Evolutionary conservation across 2,329 filamentous ascomycete genomes (phyloP), one percentile per base, ranked within the genome.

Genomic region (Talaromyces albobiverticillius): DNA sequence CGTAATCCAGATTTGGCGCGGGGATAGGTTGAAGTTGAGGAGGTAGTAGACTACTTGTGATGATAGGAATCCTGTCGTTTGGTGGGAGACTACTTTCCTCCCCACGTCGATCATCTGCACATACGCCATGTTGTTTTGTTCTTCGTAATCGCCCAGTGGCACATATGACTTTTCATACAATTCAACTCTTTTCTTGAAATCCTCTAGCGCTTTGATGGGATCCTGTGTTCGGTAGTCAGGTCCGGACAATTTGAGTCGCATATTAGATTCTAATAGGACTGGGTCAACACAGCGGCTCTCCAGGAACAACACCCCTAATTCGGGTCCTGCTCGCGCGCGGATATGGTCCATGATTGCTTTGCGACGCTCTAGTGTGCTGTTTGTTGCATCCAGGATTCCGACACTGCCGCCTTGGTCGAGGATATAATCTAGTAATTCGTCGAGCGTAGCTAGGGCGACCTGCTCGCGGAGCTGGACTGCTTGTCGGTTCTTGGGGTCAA

Each of bases 101-200:
- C 94, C 94, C 2, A 99, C 94, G 70, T 99, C 94, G 60, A 97
- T 90, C 88, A 97, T 96, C 78, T 90, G 90, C 59, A 99, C 95
- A 67, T 95, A 99, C 57, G 95, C 89, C 82, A 96, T 87, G 63
- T 92, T 86, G 65, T 95, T 82, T 20, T 88, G 82, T 73, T 99
- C 94, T 69, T 99, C 94, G 59, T 90, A 95, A 40, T 91, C 84
- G 29, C 94, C 94, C 1, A 99, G 79, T 0, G 94, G 89, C 6
- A 93, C 86, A 65, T 99, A 99, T 14, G 90, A 91, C 65, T 92
- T 95, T 71, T 96, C 90, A 65, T 99, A 99, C 10, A 95, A 89
- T 50, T 84, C 86, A 13, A 99, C 92, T 57, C 94, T 89, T 71
- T 89, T 87, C 75, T 89, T 95, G 79, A 99, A 99, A 68, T 99